Base-by-base conservation (phyloP, 2,329 filamentous ascomycete species). In the Seiridium cupressi region DNA sequence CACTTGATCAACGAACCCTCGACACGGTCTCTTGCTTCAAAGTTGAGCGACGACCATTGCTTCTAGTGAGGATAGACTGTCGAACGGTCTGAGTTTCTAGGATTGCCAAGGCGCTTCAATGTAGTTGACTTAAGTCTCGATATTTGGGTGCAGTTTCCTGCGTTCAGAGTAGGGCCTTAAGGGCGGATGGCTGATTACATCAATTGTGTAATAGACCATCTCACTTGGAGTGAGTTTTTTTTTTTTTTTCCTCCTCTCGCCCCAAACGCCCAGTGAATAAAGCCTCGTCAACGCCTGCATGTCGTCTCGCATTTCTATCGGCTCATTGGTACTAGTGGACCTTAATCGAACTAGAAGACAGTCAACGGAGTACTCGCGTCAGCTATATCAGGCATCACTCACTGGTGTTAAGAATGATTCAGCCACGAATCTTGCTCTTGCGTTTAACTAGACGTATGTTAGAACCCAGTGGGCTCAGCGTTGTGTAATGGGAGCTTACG, bases 351-450 rank as follows among this genome's bases (percentile, higher is more conserved):
- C 51, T 55, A 31, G 46, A n/a, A 48, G 11, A n/a, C 46, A n/a
- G n/a, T 48, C 13, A 48, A n/a, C 46, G n/a, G 18, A 7, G 18
- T n/a, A 48, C 7, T 7, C n/a, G 46, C 7, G 2, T 7, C 18
- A n/a, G 8, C 18, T 48, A 9, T 2, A 48, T 11, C 11, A 18
- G 10, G 26, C 10, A 36, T 42, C 11, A 55, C 55, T 58, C 18
- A 58, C 55, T 4, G 94, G 95, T 73, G 94, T 97, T 77, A 99
- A 80, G 84, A 99, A 99, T 61, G 95, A 97, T 79, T 99, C 95
- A 53, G 95, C 95, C 56, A 99, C 94, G 74, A 98, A 99, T 82
- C 95, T 89, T 74, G 95, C 95, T 78, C 95, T 86, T 60, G 95
- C 93, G 75, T 99, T 99, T 75, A 99, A 82, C 94, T 97, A 71